phyloP scores from a whole-genome alignment of 345 rosid genomes.

The Boechera retrofracta region DNA sequence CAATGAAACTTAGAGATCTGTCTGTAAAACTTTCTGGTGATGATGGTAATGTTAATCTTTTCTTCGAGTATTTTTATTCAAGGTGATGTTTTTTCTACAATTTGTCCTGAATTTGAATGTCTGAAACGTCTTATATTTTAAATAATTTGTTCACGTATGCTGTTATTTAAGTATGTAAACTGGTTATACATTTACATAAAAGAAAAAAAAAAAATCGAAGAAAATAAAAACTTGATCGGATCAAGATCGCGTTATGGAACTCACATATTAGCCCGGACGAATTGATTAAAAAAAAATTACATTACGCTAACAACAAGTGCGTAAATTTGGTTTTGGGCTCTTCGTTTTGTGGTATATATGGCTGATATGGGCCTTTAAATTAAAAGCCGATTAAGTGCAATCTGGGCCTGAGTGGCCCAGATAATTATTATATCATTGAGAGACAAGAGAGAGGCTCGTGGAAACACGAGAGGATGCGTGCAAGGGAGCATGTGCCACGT shows the following conservation, averaged over 20 bases:
- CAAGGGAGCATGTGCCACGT: slow-evolving; percentile 42
- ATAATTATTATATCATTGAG: not conserved
- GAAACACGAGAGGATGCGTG: slow-evolving; percentile 53
- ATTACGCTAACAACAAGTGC: too few species aligned
- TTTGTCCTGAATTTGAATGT: slow-evolving; percentile 5
- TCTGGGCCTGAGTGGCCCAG: slow-evolving; percentile 1
- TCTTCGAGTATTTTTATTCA: not conserved
- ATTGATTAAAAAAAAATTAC: too few species aligned
- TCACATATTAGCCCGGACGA: not conserved
- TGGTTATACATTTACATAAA: too few species aligned
- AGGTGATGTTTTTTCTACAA: not conserved
- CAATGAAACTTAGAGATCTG: slow-evolving; percentile 41
- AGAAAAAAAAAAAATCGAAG: not conserved
- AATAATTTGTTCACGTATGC: not conserved
- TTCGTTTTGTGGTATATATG: not conserved
- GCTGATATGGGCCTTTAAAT: not conserved
- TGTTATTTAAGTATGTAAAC: not conserved
- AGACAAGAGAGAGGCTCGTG: slow-evolving; percentile 45
- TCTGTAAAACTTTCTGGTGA: not conserved
- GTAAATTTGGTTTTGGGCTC: not conserved
- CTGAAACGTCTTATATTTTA: not conserved
- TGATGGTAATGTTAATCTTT: slow-evolving; percentile 12
- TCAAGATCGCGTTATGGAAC: not conserved
- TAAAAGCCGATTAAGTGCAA: not conserved
- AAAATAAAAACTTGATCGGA: not conserved